Percentiles rank a stretch among this genome's conserved stretches.
Conservation (phyloP, 148 eudicot genomes). For the Dianthus caryophyllus region DNA sequence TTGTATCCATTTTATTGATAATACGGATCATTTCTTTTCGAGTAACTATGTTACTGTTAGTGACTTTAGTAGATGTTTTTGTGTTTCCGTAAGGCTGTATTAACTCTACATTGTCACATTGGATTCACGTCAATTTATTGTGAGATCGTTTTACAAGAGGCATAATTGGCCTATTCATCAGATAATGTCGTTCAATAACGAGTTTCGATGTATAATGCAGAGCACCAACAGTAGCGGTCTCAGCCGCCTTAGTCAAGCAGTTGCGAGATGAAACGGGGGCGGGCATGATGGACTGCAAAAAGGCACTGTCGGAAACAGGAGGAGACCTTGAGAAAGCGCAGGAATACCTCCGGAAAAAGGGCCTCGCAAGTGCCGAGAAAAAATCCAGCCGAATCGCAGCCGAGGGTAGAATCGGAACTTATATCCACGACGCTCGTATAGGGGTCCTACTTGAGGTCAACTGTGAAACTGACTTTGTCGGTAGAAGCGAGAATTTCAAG, state of each 20-base stretch:
- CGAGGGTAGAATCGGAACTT: slow-evolving; percentile 91
- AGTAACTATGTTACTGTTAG: too few species aligned
- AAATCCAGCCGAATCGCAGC: slow-evolving; percentile 87
- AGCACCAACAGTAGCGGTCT: slow-evolving; percentile 52
- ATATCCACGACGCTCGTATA: slow-evolving; percentile 89
- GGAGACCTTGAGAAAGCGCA: slow-evolving; percentile 90
- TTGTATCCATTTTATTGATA: too few species aligned
- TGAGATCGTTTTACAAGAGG: too few species aligned
- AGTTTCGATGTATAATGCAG: slow-evolving; percentile 33
- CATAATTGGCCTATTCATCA: neutral
- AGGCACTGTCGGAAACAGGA: slow-evolving; percentile 85
- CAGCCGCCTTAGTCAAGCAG: slow-evolving; percentile 91
- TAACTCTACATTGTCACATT: too few species aligned
- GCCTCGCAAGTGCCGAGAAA: slow-evolving; percentile 87
- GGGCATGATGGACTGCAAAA: slow-evolving; percentile 99
- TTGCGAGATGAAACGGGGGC: slow-evolving; percentile 91
- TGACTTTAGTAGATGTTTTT: too few species aligned
- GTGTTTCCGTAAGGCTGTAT: too few species aligned
- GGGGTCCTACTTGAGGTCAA: slow-evolving; percentile 92
- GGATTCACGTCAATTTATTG: too few species aligned
- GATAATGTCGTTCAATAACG: neutral
- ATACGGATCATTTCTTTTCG: too few species aligned
- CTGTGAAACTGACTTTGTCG: slow-evolving; percentile 96
- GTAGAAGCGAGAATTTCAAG: slow-evolving; percentile 77
- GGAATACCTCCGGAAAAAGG: slow-evolving; percentile 92